Percentiles rank a stretch among this genome's conserved stretches.
phyloP scores from a whole-genome alignment of 139 green algal species.

The Picochlorum sp. region DNA sequence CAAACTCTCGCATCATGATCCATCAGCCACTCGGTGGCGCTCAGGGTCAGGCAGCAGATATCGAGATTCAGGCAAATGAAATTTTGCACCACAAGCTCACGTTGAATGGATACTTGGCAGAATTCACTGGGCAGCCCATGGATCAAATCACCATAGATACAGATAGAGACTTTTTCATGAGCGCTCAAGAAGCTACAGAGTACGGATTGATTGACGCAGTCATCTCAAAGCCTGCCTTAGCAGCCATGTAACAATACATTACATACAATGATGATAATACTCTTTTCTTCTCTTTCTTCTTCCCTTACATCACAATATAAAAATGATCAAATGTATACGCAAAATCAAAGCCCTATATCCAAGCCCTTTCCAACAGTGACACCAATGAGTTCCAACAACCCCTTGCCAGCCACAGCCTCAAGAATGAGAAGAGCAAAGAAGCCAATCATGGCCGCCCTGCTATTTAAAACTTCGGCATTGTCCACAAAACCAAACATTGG shows the following conservation, averaged over 20 bases:
- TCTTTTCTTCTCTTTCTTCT: too few species aligned
- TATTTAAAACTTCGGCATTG: slow-evolving; percentile 72
- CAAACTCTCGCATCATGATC: slow-evolving; percentile 99
- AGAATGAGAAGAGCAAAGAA: slow-evolving; percentile 75
- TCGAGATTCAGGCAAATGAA: slow-evolving; percentile 99
- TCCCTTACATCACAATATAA: too few species aligned
- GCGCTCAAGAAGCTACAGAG: slow-evolving; percentile 85
- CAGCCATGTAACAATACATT: not conserved
- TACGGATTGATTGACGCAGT: slow-evolving; percentile 92
- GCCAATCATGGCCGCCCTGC: slow-evolving; percentile 73
- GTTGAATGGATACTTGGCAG: slow-evolving; percentile 93
- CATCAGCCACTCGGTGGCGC: slow-evolving; percentile 97
- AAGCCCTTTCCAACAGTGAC: slow-evolving; percentile 56
- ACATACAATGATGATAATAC: too few species aligned
- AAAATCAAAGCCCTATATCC: slow-evolving; percentile 62
- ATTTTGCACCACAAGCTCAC: slow-evolving; percentile 99
- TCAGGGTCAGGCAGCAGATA: slow-evolving; percentile 97
- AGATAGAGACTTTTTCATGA: slow-evolving; percentile 99
- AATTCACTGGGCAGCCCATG: slow-evolving; percentile 93
- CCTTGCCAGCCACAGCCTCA: slow-evolving; percentile 56
- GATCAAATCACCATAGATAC: slow-evolving; percentile 93
- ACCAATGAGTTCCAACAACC: slow-evolving; percentile 61
- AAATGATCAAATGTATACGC: not conserved
- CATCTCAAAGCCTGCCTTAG: slow-evolving; percentile 42
- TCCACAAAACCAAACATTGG: slow-evolving; percentile 66